Percentiles rank a stretch among this genome's conserved stretches.
Evolutionary conservation across 2,329 filamentous ascomycete genomes (phyloP).

Genomic region (Botrytis hyacinthi): DNA sequence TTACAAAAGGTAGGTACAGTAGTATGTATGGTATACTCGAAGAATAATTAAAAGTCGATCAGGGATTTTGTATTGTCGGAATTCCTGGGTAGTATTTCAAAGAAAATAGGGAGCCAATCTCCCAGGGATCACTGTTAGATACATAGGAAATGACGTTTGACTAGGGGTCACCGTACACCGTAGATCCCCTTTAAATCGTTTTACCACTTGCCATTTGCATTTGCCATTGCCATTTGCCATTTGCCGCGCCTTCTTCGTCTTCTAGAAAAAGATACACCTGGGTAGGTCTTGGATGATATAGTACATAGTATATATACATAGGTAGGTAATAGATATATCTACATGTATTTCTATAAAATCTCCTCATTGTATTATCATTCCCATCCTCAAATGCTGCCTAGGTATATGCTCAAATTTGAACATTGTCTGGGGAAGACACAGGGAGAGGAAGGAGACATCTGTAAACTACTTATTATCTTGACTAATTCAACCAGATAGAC

Average conservation of each 20-base stretch:
- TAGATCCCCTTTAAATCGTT: conserved; percentile 4
- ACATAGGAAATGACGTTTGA: conserved; percentile 5
- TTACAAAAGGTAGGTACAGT: neutral
- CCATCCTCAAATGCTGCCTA: too few species aligned
- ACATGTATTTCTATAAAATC: too few species aligned
- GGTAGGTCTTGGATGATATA: neutral
- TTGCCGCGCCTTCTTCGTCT: neutral
- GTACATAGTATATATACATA: neutral
- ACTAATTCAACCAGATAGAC: neutral
- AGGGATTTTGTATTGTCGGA: neutral
- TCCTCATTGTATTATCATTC: neutral
- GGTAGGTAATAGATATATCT: neutral
- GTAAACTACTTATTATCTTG: neutral
- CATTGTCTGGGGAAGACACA: neutral
- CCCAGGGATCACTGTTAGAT: neutral
- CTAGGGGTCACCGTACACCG: conserved; percentile 3
- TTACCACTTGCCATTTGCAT: neutral
- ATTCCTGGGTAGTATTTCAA: neutral
- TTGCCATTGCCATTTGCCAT: neutral
- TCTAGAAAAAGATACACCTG: neutral
- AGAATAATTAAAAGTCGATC: neutral
- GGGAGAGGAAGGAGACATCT: neutral
- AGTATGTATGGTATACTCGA: neutral
- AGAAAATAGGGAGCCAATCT: conserved; percentile 5
- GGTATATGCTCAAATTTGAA: neutral